A percentile compares a stretch with the other conserved stretches of the same genome.
Evolutionary conservation across 768 basidiomycete genomes (phyloP).

Genomic region (Cystobasidium tubakii): DNA sequence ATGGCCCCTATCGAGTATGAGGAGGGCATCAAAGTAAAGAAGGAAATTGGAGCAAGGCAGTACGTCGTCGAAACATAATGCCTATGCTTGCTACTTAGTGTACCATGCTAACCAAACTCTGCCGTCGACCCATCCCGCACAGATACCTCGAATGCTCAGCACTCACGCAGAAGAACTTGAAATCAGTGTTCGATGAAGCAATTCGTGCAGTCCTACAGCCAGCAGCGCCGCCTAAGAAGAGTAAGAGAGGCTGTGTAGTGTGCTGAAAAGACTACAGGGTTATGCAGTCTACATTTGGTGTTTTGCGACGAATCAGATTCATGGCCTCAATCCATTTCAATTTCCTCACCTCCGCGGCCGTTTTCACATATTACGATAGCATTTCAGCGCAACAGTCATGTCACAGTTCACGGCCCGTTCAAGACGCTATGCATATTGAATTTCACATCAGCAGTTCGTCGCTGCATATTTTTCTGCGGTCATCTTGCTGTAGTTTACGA

Average conservation of each 20-base stretch:
- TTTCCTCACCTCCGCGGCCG: too few relatives aligned
- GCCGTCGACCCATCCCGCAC: background rate
- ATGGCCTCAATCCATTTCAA: too few relatives aligned
- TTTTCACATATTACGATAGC: too few relatives aligned
- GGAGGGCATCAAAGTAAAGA: constrained; percentile 81
- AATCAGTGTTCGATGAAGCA: constrained; percentile 98
- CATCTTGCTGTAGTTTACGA: background rate
- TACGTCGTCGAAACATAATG: constrained; percentile 62
- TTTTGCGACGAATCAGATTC: background rate
- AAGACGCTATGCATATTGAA: too few relatives aligned
- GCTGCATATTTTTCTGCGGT: background rate
- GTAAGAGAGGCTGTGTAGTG: constrained; percentile 52
- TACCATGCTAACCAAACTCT: background rate
- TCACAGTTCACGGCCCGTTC: too few relatives aligned
- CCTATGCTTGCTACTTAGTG: background rate
- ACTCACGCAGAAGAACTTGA: constrained; percentile 93
- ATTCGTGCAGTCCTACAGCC: constrained; percentile 74
- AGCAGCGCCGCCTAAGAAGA: constrained; percentile 46
- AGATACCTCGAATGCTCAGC: constrained; percentile 87
- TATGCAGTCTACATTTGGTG: too few relatives aligned
- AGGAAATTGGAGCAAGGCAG: constrained; percentile 69
- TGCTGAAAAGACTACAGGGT: too few relatives aligned
- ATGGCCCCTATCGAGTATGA: constrained; percentile 91
- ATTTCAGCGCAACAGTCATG: too few relatives aligned
- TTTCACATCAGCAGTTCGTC: too few relatives aligned